A percentile compares a stretch with the other conserved stretches of the same genome.
Conservation (phyloP, 2,329 filamentous ascomycete species). For the Meredithiella fracta region DNA sequence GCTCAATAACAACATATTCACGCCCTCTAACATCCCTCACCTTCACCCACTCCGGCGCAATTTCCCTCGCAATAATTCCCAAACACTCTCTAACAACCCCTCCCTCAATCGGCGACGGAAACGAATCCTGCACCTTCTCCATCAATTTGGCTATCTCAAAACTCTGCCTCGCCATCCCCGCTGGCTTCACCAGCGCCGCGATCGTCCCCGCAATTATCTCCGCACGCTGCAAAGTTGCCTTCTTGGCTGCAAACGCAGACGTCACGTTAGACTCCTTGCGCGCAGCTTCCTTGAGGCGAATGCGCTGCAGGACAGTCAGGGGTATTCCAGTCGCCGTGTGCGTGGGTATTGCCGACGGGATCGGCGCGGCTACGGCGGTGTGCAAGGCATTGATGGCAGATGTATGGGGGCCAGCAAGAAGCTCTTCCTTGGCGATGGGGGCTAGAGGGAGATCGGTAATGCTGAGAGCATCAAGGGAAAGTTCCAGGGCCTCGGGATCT, state of each 20-base stretch:
- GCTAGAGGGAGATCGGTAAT: conserved; percentile 29
- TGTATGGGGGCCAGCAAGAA: conserved; percentile 31
- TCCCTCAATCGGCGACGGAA: conserved; percentile 36
- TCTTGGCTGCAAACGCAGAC: conserved; percentile 39
- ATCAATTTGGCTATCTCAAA: conserved; percentile 49
- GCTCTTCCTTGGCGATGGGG: conserved; percentile 20
- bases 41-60: conserved; percentile 40
- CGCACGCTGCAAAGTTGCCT: conserved; percentile 48
- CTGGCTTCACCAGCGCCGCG: conserved; percentile 37
- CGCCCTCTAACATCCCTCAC: conserved; percentile 34
- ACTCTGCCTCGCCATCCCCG: conserved; percentile 39
- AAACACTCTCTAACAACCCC: conserved; percentile 37
- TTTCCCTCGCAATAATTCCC: conserved; percentile 34
- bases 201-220: conserved; percentile 53
- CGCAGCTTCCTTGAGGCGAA: conserved; percentile 52
- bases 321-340: conserved; percentile 31
- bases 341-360: conserved; percentile 18
- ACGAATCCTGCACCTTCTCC: conserved; percentile 51
- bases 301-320: conserved; percentile 58
- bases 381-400: conserved; percentile 19
- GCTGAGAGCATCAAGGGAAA: conserved; percentile 39
- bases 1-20: conserved; percentile 42
- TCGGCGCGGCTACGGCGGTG: conserved; percentile 18
- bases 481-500: conserved; percentile 17
- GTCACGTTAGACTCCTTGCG: conserved; percentile 41